Percentiles rank a stretch among this genome's conserved stretches.
These are phyloP conservation scores for Candida glaebosa DNA, from an alignment of 805 yeast species.

Conservation along the genomic window DNA sequence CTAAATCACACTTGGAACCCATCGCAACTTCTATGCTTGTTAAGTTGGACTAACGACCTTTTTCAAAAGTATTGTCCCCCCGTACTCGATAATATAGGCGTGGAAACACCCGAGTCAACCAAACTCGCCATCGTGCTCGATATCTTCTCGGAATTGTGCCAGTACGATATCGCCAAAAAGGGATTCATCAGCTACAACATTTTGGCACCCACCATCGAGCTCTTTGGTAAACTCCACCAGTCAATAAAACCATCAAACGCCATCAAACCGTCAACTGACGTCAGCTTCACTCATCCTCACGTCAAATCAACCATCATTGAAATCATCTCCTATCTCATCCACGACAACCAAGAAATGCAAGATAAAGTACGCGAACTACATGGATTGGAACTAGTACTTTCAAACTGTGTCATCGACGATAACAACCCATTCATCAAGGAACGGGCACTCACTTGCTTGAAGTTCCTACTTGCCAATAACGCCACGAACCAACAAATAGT, in stretches of 20 bases:
- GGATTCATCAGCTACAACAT: constrained; percentile 40
- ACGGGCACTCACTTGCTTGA: constrained; percentile 73
- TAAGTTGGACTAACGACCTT: constrained; percentile 38
- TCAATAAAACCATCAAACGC: constrained; percentile 32
- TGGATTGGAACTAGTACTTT: constrained; percentile 68
- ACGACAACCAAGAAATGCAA: constrained; percentile 54
- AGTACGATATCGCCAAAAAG: constrained; percentile 37
- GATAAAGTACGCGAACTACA: constrained; percentile 62
- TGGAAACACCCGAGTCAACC: constrained; percentile 11
- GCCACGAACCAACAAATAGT: constrained; percentile 72
- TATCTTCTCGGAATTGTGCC: constrained; percentile 38
- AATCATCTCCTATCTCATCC: constrained; percentile 55
- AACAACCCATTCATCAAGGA: constrained; percentile 89
- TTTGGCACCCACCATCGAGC: constrained; percentile 27
- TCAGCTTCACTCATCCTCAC: constrained; percentile 47
- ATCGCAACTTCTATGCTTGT: constrained; percentile 30
- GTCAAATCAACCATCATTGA: constrained; percentile 67
- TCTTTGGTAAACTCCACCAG: constrained; percentile 40
- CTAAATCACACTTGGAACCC: constrained; percentile 41
- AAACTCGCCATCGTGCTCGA: constrained; percentile 30
- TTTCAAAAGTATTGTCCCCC: constrained; percentile 18
- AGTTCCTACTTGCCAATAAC: constrained; percentile 64
- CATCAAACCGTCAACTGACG: constrained; percentile 18
- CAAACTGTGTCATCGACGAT: constrained; percentile 81
- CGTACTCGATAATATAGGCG: constrained; percentile 13